Conservation (phyloP, 2,329 filamentous ascomycete genomes). For the Karstenula rhodostoma region DNA sequence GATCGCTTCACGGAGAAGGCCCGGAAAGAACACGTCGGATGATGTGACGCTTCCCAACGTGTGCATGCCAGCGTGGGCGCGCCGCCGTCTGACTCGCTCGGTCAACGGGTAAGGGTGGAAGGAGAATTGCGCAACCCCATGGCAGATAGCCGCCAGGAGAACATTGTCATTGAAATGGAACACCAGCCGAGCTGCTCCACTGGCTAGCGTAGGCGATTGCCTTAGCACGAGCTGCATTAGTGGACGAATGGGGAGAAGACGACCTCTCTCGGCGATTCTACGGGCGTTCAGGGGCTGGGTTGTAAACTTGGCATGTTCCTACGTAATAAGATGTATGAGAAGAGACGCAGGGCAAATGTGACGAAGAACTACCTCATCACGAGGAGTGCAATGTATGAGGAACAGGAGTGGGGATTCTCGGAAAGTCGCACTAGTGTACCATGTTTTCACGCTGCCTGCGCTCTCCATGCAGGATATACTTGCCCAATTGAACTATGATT, state of each 20-base stretch:
- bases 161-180: conserved; percentile 9
- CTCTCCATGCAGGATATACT: neutral
- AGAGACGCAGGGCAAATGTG: neutral
- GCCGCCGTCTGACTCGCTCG: neutral
- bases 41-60: neutral
- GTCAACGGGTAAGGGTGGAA: neutral
- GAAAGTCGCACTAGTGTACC: neutral
- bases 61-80: neutral
- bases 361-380: neutral
- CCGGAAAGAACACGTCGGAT: neutral
- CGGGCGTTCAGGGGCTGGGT: conserved; percentile 30
- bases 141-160: conserved; percentile 6
- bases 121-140: conserved; percentile 6
- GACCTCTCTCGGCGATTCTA: conserved; percentile 37
- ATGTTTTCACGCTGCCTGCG: neutral
- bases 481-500: neutral
- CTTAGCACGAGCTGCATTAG: conserved; percentile 6
- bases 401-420: neutral
- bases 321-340: neutral
- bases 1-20: neutral
- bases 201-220: conserved; percentile 4
- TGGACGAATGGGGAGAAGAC: conserved; percentile 10
- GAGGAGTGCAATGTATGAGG: neutral
- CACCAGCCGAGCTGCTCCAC: conserved; percentile 7
- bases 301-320: neutral